These are phyloP conservation scores for Aphanocladium album DNA, from an alignment of 2,329 filamentous ascomycete genomes.

Conservation along the genomic window DNA sequence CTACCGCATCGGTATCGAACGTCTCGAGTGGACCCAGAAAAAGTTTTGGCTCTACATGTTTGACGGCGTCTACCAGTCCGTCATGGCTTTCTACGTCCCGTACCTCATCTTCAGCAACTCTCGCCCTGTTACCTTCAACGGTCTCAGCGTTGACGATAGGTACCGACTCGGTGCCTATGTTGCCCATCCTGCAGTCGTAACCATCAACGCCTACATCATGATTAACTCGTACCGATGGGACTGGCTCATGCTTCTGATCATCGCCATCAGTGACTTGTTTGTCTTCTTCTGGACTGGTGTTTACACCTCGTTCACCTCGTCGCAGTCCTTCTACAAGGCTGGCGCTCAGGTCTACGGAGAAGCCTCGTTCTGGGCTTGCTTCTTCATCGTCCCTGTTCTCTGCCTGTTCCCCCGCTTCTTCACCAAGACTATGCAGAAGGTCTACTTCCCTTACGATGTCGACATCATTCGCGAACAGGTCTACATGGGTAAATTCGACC, in stretches of 20 bases:
- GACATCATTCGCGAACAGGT: conserved; percentile 96
- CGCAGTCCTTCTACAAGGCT: conserved; percentile 64
- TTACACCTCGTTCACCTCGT: conserved; percentile 55
- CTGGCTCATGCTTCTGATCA: conserved; percentile 85
- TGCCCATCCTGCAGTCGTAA: conserved; percentile 74
- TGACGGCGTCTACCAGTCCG: conserved; percentile 91
- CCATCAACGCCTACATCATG: conserved; percentile 90
- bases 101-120: conserved; percentile 72
- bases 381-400: conserved; percentile 72
- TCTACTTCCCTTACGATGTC: conserved; percentile 87
- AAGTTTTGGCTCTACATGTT: conserved; percentile 98
- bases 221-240: conserved; percentile 98
- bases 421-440: conserved; percentile 84
- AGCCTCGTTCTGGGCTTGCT: conserved; percentile 81
- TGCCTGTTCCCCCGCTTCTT: conserved; percentile 84
- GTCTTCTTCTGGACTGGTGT: conserved; percentile 96
- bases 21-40: conserved; percentile 88
- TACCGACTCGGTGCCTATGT: conserved; percentile 83
- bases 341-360: conserved; percentile 74
- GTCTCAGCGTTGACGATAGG: conserved; percentile 72
- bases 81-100: conserved; percentile 89
- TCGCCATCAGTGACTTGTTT: conserved; percentile 74
- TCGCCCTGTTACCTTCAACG: conserved; percentile 65
- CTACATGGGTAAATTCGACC: conserved; percentile 73
- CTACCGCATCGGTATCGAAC: conserved; percentile 91